These are phyloP conservation scores for Aspergillus hiratsukae DNA, from an alignment of 2,329 filamentous ascomycete genomes.

Conservation along the genomic window DNA sequence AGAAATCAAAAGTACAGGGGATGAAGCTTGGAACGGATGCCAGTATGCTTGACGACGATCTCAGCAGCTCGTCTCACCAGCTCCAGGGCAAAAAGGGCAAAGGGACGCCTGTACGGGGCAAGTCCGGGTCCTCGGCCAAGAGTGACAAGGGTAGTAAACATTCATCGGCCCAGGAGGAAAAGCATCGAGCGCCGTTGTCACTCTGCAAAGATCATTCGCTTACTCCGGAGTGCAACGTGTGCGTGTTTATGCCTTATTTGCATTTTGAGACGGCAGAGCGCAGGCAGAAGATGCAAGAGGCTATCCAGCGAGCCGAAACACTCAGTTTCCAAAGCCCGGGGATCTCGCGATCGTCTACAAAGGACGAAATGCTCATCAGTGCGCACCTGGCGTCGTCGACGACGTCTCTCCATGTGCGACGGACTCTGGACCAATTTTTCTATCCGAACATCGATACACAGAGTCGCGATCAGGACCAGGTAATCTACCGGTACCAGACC, in stretches of 20 bases:
- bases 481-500: conserved; percentile 58
- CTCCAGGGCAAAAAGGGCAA: conserved; percentile 29
- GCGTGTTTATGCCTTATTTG: conserved; percentile 58
- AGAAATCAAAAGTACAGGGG: conserved; percentile 25
- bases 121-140: conserved; percentile 22
- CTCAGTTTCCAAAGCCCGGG: conserved; percentile 17
- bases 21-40: conserved; percentile 23
- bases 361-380: conserved; percentile 33
- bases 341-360: conserved; percentile 28
- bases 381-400: conserved; percentile 35
- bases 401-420: conserved; percentile 49
- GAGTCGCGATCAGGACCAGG: conserved; percentile 58
- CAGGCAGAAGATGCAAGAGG: conserved; percentile 53
- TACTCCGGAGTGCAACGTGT: conserved; percentile 23
- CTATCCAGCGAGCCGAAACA: conserved; percentile 41
- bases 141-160: conserved; percentile 26
- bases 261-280: conserved; percentile 59
- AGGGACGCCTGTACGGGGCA: conserved; percentile 23
- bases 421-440: conserved; percentile 63
- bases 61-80: conserved; percentile 8
- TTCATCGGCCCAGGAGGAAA: conserved; percentile 30
- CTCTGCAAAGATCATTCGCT: conserved; percentile 28
- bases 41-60: conserved; percentile 23
- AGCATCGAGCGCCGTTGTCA: conserved; percentile 32
- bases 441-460: conserved; percentile 59